Evolutionary conservation across 2,329 filamentous ascomycete species (phyloP).

Genomic region (Cadophora luteo-olivacea): DNA sequence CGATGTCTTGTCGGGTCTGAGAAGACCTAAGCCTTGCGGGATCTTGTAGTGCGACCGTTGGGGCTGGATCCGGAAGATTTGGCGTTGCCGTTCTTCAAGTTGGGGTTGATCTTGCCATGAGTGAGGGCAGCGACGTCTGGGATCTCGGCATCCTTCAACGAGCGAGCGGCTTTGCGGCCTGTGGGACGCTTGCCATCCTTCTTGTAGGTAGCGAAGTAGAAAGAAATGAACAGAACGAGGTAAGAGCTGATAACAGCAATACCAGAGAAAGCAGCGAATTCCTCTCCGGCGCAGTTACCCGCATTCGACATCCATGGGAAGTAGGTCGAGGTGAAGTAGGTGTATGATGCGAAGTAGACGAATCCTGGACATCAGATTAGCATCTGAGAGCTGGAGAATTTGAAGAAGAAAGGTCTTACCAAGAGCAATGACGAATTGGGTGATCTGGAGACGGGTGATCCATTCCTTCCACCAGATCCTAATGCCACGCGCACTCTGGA

Average conservation of each 20-base stretch:
- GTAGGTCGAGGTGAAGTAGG: conserved; percentile 94
- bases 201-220: conserved; percentile 97
- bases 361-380: conserved; percentile 71
- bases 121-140: conserved; percentile 44
- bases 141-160: conserved; percentile 50
- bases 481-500: conserved; percentile 95
- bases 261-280: conserved; percentile 92
- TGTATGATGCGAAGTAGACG: conserved; percentile 99
- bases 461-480: conserved; percentile 99
- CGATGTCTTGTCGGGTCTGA: conserved; percentile 21
- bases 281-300: conserved; percentile 91
- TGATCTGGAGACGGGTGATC: conserved; percentile 96
- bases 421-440: conserved; percentile 96
- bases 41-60: conserved; percentile 41
- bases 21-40: conserved; percentile 45
- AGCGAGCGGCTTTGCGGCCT: conserved; percentile 74
- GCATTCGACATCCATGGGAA: conserved; percentile 83
- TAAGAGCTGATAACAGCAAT: conserved; percentile 94
- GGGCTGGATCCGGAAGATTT: conserved; percentile 46
- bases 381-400: conserved; percentile 19
- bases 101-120: conserved; percentile 38
- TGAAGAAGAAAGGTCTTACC: conserved; percentile 58
- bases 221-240: conserved; percentile 97
- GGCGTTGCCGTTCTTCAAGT: conserved; percentile 52
- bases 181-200: conserved; percentile 81